Conservation (phyloP, 257 asterid species). For the Orobanche coerulescens region DNA sequence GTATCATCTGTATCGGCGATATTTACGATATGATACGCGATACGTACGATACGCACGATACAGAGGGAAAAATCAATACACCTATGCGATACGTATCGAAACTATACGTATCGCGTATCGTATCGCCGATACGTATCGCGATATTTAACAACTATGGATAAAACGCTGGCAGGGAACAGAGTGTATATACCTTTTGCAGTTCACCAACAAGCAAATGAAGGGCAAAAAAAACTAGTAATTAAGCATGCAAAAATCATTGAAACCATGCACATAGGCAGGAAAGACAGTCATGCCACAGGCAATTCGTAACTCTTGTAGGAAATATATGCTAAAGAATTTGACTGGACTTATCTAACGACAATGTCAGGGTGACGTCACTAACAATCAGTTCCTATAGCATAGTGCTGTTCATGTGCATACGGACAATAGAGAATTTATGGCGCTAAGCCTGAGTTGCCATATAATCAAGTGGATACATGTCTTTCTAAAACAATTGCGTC, state of each 20-base stretch:
- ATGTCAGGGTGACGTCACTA: background rate
- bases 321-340: background rate
- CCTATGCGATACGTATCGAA: no score
- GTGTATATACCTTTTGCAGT: constrained; percentile 7
- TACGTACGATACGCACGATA: no score
- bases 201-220: background rate
- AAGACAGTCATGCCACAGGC: background rate
- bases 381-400: constrained; percentile 1
- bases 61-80: no score
- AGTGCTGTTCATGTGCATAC: background rate
- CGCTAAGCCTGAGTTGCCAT: background rate
- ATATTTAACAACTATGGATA: no score
- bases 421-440: background rate
- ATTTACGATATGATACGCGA: no score
- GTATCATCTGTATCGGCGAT: no score
- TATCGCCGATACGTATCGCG: no score
- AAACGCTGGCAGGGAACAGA: constrained; percentile 40
- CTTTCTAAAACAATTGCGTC: background rate
- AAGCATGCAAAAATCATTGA: constrained; percentile 9
- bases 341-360: background rate
- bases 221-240: background rate
- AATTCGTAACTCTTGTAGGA: background rate
- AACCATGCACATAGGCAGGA: background rate
- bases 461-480: background rate
- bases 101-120: no score